Evolutionary conservation across 108 stramenopile species (phyloP), one percentile per base, ranked within the genome.

Genomic region (Licmophora abbreviata): DNA sequence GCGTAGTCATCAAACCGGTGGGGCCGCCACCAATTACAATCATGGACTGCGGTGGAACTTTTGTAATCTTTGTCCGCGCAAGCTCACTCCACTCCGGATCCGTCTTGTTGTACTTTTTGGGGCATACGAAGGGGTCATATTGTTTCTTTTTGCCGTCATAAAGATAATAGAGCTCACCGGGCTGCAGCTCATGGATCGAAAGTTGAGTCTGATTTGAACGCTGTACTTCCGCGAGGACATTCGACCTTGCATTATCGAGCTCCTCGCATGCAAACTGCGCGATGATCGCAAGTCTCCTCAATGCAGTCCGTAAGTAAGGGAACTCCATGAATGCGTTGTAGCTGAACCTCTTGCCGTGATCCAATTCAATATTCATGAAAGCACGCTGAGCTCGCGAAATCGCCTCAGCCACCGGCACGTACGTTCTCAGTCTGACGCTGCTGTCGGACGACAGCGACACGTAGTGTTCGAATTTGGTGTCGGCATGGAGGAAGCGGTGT

Each of bases 311-410:
- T 12, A 69, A 40, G 0, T 48, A 64, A n/a, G 57, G 37, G 35
- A 64, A 59, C 27, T 69, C 68, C 62, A 64, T 71, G 23, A 71
- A 71, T 25, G 59, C 59, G 49, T 48, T 61, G 57, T 63, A 69
- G 6, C 33, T 51, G 40, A 69, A 69, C 41, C 41, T 63, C 41
- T 48, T 62, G 23, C 68, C 61, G 40, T 69, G 50, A n/a, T 69
- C 51, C 43, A 63, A 41, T 24, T 61, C 70, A 30, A 71, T 48
- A 40, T 56, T 56, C 70, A 71, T 66, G 27, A 56, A 65, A 27
- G 42, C 58, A 15, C 51, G 36, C 34, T 71, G 70, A 1, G 70
- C 70, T 23, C 70, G 64, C 14, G 49, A 23, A 24, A 71, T 66
- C 4, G 64, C 28, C 40, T 71, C 70, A 36, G 70, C 59, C 26